These are phyloP conservation scores for Viridothelium virens DNA, from an alignment of 495 filamentous ascomycete species.

Conservation along the genomic window DNA sequence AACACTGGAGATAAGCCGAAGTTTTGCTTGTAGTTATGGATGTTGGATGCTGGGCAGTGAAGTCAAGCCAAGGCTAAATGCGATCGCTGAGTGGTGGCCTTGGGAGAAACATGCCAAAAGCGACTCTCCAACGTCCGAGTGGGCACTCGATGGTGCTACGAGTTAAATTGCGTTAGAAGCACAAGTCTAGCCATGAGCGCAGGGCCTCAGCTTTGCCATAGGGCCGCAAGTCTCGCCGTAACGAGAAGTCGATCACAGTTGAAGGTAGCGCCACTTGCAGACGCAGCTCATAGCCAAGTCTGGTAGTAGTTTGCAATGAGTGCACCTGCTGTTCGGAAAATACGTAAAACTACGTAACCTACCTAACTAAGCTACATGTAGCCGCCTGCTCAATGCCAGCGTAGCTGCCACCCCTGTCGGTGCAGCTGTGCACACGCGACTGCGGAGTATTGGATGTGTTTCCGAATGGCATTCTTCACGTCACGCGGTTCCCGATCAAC, in stretches of 20 bases:
- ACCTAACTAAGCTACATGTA: no score
- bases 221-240: neutral
- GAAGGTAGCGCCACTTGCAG: neutral
- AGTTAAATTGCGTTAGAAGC: neutral
- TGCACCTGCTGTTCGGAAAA: slow-evolving; percentile 2
- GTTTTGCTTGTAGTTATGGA: no score
- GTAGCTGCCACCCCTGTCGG: neutral
- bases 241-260: neutral
- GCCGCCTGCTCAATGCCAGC: neutral
- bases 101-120: no score
- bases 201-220: neutral
- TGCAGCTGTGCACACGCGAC: neutral
- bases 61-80: no score
- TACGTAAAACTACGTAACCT: no score
- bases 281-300: neutral
- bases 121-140: neutral
- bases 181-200: neutral
- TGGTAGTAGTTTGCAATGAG: neutral
- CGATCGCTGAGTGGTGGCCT: no score
- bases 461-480: neutral
- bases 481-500: neutral
- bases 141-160: neutral
- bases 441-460: neutral
- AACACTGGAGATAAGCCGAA: no score
- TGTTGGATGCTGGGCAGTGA: no score